Conservation (phyloP, 1,284 basidiomycete genomes). For the Ceratobasidium sp. region DNA sequence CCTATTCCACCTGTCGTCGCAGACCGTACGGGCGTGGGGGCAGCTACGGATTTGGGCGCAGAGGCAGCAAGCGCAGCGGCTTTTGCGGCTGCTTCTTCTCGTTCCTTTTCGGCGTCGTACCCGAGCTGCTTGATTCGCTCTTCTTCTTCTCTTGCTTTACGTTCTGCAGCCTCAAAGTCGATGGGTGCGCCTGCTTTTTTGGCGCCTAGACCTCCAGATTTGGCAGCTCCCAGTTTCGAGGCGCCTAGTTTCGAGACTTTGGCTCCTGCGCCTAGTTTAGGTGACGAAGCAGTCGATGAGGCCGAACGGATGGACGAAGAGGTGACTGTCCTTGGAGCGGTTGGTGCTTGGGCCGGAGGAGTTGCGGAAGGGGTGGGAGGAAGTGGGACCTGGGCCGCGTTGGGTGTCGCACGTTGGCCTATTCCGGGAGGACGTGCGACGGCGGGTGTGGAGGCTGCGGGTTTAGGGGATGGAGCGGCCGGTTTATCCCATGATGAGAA, state of each 20-base stretch:
- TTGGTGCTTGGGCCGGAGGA: slow-evolving; percentile 51
- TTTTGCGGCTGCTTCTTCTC: slow-evolving; percentile 65
- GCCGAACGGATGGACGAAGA: slow-evolving; percentile 68
- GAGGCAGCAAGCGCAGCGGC: slow-evolving; percentile 57
- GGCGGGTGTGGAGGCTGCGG: slow-evolving; percentile 61
- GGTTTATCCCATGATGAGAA: slow-evolving; percentile 97
- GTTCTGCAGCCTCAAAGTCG: slow-evolving; percentile 92
- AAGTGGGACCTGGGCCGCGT: slow-evolving; percentile 51
- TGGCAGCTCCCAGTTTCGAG: slow-evolving; percentile 59
- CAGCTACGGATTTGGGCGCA: slow-evolving; percentile 53
- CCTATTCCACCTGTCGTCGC: slow-evolving; percentile 43
- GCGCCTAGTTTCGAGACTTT: slow-evolving; percentile 61
- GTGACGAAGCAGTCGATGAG: slow-evolving; percentile 56
- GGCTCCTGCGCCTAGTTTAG: slow-evolving; percentile 55
- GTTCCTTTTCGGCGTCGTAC: slow-evolving; percentile 86
- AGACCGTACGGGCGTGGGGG: slow-evolving; percentile 54
- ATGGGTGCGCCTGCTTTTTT: slow-evolving; percentile 82
- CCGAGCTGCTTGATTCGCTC: slow-evolving; percentile 90
- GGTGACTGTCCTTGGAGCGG: slow-evolving; percentile 72
- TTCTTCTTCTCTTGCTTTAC: slow-evolving; percentile 88
- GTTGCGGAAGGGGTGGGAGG: slow-evolving; percentile 52
- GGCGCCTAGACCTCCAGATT: slow-evolving; percentile 76
- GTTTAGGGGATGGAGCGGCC: slow-evolving; percentile 61
- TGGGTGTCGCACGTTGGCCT: slow-evolving; percentile 61
- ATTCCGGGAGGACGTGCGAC: slow-evolving; percentile 70